Base-by-base conservation (phyloP, 441 rosid genomes). In the Pelargonium fulgidum region DNA sequence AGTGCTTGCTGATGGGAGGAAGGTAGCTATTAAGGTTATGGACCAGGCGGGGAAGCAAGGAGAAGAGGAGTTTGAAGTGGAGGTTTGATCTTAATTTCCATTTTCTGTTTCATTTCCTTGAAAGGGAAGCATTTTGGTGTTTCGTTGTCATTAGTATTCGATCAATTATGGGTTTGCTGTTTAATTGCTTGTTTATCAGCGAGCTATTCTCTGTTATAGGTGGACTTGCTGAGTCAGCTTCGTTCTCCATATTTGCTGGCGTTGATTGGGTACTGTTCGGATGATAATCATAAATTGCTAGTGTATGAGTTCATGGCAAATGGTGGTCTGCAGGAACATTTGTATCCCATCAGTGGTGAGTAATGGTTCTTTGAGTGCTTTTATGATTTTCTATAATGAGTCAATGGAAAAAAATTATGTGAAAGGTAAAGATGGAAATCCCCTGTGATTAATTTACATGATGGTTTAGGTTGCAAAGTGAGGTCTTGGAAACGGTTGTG, bases 41-140 rank as follows among this genome's bases (percentile, higher is more conserved):
- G 94, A 88, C 65, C 90, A 87, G 74, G 89, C 86, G 0, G 98
- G 97, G 66, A 86, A 85, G 77, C 96, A 89, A 77, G 96, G 96
- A 7, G 97, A 89, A 74, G 94, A 91, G 64, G 98, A 93, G 75
- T 91, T 93, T 67, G 77, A 88, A 80, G 85, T 91, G 83, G 96
- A 93, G 96, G 97, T 91, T 74, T 62, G 70, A 42, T 75, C 39
- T 9, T 45, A 12, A 9, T 45, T 45, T 45, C 13, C 26, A 50
- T 72, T 65, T 66, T 54, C 1, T 39, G 29, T n/a, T 65, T 45
- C 50, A 36, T 36, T 36, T 9, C 9, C 12, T 5, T 36, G 41
- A 36, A 36, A 36, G 41, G 1, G 41, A 36, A 36, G 41, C 41
- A 8, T n/a, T 11, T 3, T 24, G 36, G n/a, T 13, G 68, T 29